Base-by-base conservation (phyloP, 768 basidiomycete species). In the Pulveroboletus ravenelii region DNA sequence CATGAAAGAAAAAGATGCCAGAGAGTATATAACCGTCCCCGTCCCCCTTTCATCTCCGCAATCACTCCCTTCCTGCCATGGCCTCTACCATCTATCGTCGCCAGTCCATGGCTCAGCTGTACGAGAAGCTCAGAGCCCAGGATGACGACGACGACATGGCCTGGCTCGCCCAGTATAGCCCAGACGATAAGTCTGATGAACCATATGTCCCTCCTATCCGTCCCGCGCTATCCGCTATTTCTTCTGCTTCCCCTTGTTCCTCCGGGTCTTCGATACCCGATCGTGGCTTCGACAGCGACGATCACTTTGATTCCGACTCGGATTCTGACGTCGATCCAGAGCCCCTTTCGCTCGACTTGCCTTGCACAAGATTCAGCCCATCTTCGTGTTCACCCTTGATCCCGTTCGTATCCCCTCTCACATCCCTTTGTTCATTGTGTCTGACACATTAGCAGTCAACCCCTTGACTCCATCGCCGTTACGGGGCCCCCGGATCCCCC, bases 1-100 rank as follows among this genome's bases (percentile, higher is more conserved):
- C 67, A 68, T 68, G 67, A 70, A 68, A 68, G 67, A 68, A 70
- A 68, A 55, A 57, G 56, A 66, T 61, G 44, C 48, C 54, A 48
- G 48, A 58, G 50, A 35, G 62, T 68, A 68, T 68, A 66, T 68
- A 70, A 60, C 53, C 41, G 35, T 52, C 47, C 15, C 41, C 47
- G 23, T 56, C 46, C 18, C 23, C 49, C 55, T 56, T 60, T 56
- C 51, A 57, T 60, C 41, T 50, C 55, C 56, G 36, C 38, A 48
- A 53, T 50, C 45, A 38, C 45, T 40, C 44, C 44, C 53, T 38
- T 51, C 37, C 44, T 51, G 36, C 50, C 55, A 68, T 68, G 67
- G 18, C 68, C 30, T 64, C 66, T 17, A 46, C 68, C 46, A 17
- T 70, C 39, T 70, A 66, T 45, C 67, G 67, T 57, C 67, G 67